Conservation (phyloP, 179 eudicot genomes). For the Silene coronaria region DNA sequence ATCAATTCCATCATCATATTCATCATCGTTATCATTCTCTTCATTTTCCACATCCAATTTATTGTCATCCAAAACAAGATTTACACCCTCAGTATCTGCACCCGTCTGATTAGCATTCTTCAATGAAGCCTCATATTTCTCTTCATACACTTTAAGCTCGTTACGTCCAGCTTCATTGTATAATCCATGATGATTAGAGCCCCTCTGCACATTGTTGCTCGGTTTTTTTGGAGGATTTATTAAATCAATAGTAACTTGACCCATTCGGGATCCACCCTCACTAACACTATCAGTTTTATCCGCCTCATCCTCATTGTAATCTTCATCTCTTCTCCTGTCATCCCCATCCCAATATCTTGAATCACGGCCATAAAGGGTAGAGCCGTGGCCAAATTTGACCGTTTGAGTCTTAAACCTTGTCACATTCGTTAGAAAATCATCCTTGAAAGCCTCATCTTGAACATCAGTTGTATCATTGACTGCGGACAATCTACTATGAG, state of each 20-base stretch:
- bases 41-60: slow-evolving; percentile 31
- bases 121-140: slow-evolving; percentile 79
- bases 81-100: slow-evolving; percentile 26
- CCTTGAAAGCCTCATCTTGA: slow-evolving; percentile 53
- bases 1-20: slow-evolving; percentile 68
- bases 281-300: slow-evolving; percentile 30
- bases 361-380: slow-evolving; percentile 65
- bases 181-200: slow-evolving; percentile 39
- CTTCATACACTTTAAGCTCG: slow-evolving; percentile 77
- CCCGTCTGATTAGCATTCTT: slow-evolving; percentile 43
- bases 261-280: slow-evolving; percentile 37
- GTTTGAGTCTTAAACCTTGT: slow-evolving; percentile 42
- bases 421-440: slow-evolving; percentile 77
- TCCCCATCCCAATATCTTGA: slow-evolving; percentile 95
- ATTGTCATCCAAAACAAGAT: slow-evolving; percentile 32
- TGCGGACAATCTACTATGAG: slow-evolving; percentile 26
- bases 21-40: slow-evolving; percentile 62
- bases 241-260: slow-evolving; percentile 20
- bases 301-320: slow-evolving; percentile 62
- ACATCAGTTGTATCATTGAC: slow-evolving; percentile 31
- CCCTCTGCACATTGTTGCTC: slow-evolving; percentile 19
- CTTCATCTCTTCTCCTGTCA: slow-evolving; percentile 94
- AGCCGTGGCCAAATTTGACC: slow-evolving; percentile 75
- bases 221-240: slow-evolving; percentile 34
- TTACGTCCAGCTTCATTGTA: slow-evolving; percentile 94